Evolutionary conservation across 2,329 filamentous ascomycete species (phyloP).

Genomic region (Rhinocladiella similis): DNA sequence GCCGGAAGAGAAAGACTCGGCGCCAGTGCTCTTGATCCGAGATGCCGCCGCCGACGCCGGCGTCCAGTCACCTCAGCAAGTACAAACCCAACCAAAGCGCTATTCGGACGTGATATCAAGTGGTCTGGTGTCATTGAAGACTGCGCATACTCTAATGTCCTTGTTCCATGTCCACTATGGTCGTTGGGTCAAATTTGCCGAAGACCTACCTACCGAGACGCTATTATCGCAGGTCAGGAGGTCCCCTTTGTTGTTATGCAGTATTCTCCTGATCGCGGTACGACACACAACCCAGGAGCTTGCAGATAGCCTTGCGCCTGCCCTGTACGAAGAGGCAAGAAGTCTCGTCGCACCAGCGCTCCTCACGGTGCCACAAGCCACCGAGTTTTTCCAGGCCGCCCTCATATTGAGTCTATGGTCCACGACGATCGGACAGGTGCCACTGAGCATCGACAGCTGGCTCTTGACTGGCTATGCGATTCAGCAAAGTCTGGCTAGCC

Average conservation of each 20-base stretch:
- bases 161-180: slow-evolving; percentile 45
- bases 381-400: slow-evolving; percentile 47
- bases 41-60: slow-evolving; percentile 34
- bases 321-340: slow-evolving; percentile 40
- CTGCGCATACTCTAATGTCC: slow-evolving; percentile 29
- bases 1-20: slow-evolving; percentile 10
- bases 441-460: slow-evolving; percentile 48
- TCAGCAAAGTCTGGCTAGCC: slow-evolving; percentile 42
- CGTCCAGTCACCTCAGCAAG: slow-evolving; percentile 21
- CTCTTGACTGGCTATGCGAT: slow-evolving; percentile 46
- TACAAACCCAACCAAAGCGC: background rate
- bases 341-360: slow-evolving; percentile 33
- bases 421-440: slow-evolving; percentile 46
- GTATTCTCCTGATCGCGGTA: slow-evolving; percentile 44
- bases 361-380: slow-evolving; percentile 40
- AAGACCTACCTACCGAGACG: slow-evolving; percentile 28
- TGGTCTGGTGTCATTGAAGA: slow-evolving; percentile 28
- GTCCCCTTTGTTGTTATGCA: slow-evolving; percentile 42
- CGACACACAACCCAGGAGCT: slow-evolving; percentile 42
- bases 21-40: slow-evolving; percentile 36
- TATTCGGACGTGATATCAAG: slow-evolving; percentile 31
- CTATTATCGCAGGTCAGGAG: slow-evolving; percentile 37
- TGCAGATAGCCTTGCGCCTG: slow-evolving; percentile 39
- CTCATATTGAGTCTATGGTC: slow-evolving; percentile 49
- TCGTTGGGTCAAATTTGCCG: slow-evolving; percentile 43